Evolutionary conservation across 108 stramenopile genomes (phyloP).

Genomic region (Conticribra weissflogii): DNA sequence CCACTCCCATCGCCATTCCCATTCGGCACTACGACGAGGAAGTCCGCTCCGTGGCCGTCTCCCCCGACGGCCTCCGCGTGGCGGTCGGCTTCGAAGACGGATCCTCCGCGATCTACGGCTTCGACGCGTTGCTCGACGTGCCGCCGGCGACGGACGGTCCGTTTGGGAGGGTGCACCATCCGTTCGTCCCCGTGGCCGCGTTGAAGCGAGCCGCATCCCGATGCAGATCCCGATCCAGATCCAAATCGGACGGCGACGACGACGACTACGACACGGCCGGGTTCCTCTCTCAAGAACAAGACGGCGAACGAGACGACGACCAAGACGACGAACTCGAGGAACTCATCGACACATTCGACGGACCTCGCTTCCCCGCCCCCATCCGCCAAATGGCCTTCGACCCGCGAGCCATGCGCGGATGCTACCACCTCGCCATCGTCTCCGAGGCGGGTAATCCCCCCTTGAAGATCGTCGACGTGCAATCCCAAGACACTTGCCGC

Average conservation of each 20-base stretch:
- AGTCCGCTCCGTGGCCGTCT: slow-evolving; percentile 65
- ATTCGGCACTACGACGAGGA: slow-evolving; percentile 56
- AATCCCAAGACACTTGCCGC: slow-evolving; percentile 18
- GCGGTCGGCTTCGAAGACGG: slow-evolving; percentile 79
- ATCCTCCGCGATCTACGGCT: slow-evolving; percentile 55
- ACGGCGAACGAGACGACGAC: slow-evolving; percentile 8
- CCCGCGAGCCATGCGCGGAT: slow-evolving; percentile 19
- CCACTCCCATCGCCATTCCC: neutral
- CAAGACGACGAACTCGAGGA: slow-evolving; percentile 8
- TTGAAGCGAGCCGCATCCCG: too few relatives aligned
- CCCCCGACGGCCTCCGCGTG: slow-evolving; percentile 61
- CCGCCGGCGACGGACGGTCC: neutral
- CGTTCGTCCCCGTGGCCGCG: neutral
- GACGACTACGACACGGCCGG: neutral
- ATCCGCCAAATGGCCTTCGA: slow-evolving; percentile 65
- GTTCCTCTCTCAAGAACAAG: neutral
- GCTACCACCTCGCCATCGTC: slow-evolving; percentile 60
- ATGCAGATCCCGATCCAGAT: too few relatives aligned
- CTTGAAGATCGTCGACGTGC: slow-evolving; percentile 56
- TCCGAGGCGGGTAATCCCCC: slow-evolving; percentile 55
- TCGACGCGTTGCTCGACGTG: slow-evolving; percentile 18
- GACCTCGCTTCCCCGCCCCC: slow-evolving; percentile 62
- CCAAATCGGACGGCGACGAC: neutral
- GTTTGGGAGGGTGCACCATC: neutral
- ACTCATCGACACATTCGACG: slow-evolving; percentile 37